A percentile compares a stretch with the other conserved stretches of the same genome.
Conservation (phyloP, 257 asterid genomes). For the Henckelia pumila region DNA sequence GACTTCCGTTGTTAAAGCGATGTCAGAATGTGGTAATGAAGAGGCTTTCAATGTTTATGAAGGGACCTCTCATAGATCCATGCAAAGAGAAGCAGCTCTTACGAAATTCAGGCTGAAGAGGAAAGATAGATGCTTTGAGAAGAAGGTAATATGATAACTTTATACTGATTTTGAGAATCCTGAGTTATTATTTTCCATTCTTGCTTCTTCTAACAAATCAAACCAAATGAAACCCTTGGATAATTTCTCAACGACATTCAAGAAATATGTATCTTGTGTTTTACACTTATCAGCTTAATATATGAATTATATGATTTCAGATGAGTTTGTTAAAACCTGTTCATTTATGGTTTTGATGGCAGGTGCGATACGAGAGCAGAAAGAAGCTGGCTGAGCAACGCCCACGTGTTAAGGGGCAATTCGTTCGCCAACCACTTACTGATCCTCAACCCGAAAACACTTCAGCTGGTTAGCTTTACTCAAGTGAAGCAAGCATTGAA, state of each 20-base stretch:
- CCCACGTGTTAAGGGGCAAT: conserved; percentile 94
- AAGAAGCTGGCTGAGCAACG: conserved; percentile 97
- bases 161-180: background rate
- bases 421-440: conserved; percentile 64
- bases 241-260: background rate
- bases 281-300: background rate
- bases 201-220: background rate
- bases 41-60: conserved; percentile 44
- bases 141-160: conserved; percentile 56
- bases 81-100: conserved; percentile 85
- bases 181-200: background rate
- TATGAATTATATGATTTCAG: background rate
- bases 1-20: conserved; percentile 26
- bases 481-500: conserved; percentile 23
- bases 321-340: background rate
- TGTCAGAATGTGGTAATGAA: conserved; percentile 47
- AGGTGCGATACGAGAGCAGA: conserved; percentile 96
- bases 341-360: conserved; percentile 16
- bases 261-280: background rate
- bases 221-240: background rate
- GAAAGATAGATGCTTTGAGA: conserved; percentile 93
- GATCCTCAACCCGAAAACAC: conserved; percentile 47
- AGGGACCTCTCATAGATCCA: conserved; percentile 46
- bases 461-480: conserved; percentile 25
- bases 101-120: conserved; percentile 80